Evolutionary conservation across 345 rosid genomes (phyloP), one percentile per base, ranked within the genome.

Genomic region (Dovyalis caffra): DNA sequence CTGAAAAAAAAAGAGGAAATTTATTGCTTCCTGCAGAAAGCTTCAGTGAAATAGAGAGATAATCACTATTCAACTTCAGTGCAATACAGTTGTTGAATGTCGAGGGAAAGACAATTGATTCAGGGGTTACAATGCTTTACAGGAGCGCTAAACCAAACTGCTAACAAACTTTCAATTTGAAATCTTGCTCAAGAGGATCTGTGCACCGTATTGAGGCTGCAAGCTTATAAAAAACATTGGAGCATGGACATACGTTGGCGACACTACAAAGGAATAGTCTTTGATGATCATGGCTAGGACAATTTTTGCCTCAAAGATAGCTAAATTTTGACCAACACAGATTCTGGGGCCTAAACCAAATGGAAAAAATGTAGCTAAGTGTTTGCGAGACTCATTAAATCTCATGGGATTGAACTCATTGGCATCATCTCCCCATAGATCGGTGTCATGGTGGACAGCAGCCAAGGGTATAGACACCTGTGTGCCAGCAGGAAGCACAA

Each of bases 161-260:
- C n/a, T n/a, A n/a, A n/a, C n/a, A n/a, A n/a, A n/a, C n/a, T n/a
- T n/a, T n/a, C 57, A 21, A 12, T 51, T 51, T 51, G 28, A 25
- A 58, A 58, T 58, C 63, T n/a, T 58, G 28, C 63, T n/a, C 21
- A 58, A 58, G 10, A 93, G 80, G 34, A n/a, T n/a, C n/a, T n/a
- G n/a, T n/a, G n/a, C n/a, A n/a, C n/a, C n/a, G n/a, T n/a, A n/a
- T n/a, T n/a, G 94, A 32, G 98, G 98, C 77, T 85, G 89, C 84
- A 84, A 57, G 60, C 79, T 86, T 57, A 89, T 77, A 38, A 80
- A 31, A 69, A 79, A 66, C 82, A 84, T 75, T 1, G 98, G 98
- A 38, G 97, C 90, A 79, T 93, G 98, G 66, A 81, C 88, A 64
- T 91, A 93, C 7, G 88, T 85, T 0, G 92, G 87, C 14, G 98